These are phyloP conservation scores for Colletotrichum cuscutae DNA, from an alignment of 2,329 filamentous ascomycete species.

Conservation along the genomic window DNA sequence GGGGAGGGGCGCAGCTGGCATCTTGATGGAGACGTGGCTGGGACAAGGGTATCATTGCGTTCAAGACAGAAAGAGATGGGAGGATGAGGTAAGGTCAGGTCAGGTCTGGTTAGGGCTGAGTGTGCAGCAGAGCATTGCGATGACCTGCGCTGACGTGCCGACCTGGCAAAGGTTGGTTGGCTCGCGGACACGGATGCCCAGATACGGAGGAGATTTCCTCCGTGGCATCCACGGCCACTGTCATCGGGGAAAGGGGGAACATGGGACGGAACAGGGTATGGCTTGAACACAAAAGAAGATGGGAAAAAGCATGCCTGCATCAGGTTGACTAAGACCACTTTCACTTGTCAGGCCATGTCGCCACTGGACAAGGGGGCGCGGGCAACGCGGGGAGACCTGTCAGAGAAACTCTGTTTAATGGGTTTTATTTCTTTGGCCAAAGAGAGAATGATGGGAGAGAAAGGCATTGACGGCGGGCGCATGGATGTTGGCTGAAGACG, in stretches of 20 bases:
- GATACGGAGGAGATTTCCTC: too few relatives aligned
- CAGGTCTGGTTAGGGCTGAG: too few relatives aligned
- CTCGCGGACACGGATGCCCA: too few relatives aligned
- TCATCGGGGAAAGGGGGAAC: background rate
- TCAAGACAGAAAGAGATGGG: too few relatives aligned
- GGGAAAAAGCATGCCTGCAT: background rate
- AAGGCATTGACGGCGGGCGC: conserved; percentile 14
- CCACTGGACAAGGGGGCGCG: background rate
- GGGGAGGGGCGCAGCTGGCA: background rate
- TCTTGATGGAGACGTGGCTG: background rate
- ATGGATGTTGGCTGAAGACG: conserved; percentile 27
- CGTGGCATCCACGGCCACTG: too few relatives aligned
- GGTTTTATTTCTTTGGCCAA: background rate
- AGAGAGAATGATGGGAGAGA: background rate
- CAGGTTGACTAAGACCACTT: conserved; percentile 2
- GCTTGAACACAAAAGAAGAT: background rate
- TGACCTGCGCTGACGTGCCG: too few relatives aligned
- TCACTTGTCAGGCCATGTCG: background rate
- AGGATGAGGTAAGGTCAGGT: too few relatives aligned
- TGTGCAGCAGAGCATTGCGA: too few relatives aligned
- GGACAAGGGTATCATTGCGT: background rate
- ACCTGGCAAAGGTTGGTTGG: too few relatives aligned
- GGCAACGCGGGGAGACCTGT: background rate
- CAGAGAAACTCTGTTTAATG: background rate
- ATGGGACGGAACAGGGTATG: background rate